Evolutionary conservation across 1,284 basidiomycete genomes (phyloP), one percentile per base, ranked within the genome.

Genomic region (Tylopilus sp.): DNA sequence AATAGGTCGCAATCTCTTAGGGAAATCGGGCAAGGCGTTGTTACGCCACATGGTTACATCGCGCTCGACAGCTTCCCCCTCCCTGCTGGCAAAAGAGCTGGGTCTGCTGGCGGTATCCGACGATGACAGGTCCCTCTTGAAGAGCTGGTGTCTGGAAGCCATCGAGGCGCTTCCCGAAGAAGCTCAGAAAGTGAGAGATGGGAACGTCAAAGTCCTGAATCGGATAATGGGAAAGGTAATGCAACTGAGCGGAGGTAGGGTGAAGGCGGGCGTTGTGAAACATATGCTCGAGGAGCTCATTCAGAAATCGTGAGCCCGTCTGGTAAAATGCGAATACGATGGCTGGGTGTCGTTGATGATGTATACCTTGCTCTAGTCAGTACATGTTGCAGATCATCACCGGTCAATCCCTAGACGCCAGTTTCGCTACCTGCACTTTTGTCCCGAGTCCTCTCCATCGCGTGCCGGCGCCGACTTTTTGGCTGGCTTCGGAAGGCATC

Each of bases 201-300:
- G 96, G 0, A 88, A 91, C 51, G 68, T 72, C 26, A 92, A 89
- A 54, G 93, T 95, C 1, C 63, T 97, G 35, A 92, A 92, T 73
- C 86, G 89, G 53, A 77, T 99, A 29, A 78, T 98, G 7, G 96
- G 96, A 0, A 78, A 82, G 63, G 89, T 96, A 19, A 97, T 98
- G 92, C 89, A 85, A 68, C 67, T 79, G 45, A 89, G 85, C 51
- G 75, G 81, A 51, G 95, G 95, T 4, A 76, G 82, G 29, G 92
- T 86, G 18, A 86, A 97, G 63, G 82, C 84, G 1, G 69, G 72
- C 42, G 68, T 68, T 21, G 75, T 74, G n/a, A 74, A 70, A 55
- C 59, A 58, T 11, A 62, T 71, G 55, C 58, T 88, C 29, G 70
- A 77, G 45, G 69, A 71, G 49, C 59, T 84, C 40, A 64, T 79